These are phyloP conservation scores for Annulohypoxylon truncatum DNA, from an alignment of 2,329 filamentous ascomycete species.

Conservation along the genomic window DNA sequence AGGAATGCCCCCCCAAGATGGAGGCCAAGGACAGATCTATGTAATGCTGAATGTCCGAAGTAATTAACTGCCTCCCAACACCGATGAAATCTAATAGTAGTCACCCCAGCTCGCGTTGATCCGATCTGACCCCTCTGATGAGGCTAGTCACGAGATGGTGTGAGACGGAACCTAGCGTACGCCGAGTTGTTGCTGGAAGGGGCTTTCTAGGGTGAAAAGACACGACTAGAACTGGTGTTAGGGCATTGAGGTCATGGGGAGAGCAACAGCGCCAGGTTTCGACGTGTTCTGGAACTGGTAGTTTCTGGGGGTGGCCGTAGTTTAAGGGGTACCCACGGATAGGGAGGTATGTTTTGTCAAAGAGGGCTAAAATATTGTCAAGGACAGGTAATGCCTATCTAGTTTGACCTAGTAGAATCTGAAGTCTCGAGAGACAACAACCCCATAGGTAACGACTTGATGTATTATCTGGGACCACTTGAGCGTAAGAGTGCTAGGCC, in stretches of 20 bases:
- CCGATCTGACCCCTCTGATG: slow-evolving; percentile 6
- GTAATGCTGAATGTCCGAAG: slow-evolving; percentile 11
- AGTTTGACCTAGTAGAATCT: slow-evolving; percentile 22
- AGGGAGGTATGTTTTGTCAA: slow-evolving; percentile 29
- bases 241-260: slow-evolving; percentile 28
- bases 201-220: slow-evolving; percentile 11
- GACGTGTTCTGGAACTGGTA: slow-evolving; percentile 12
- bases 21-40: slow-evolving; percentile 14
- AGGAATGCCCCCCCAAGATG: slow-evolving; percentile 15
- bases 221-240: slow-evolving; percentile 18
- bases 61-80: slow-evolving; percentile 16
- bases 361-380: slow-evolving; percentile 21
- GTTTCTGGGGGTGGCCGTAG: slow-evolving; percentile 2
- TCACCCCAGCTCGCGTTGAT: slow-evolving; percentile 8
- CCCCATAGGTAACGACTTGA: slow-evolving; percentile 14
- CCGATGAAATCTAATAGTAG: slow-evolving; percentile 20
- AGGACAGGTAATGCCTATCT: slow-evolving; percentile 19
- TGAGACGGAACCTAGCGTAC: slow-evolving; percentile 9
- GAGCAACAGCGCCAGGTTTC: slow-evolving; percentile 14
- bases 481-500: slow-evolving; percentile 18
- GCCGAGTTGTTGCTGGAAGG: slow-evolving; percentile 7
- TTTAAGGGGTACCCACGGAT: slow-evolving; percentile 29
- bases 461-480: slow-evolving; percentile 27
- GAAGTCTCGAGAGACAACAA: not conserved
- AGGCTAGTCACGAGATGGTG: slow-evolving; percentile 22